Base-by-base conservation (phyloP, 1,139 yeast species). In the Diutina rugosa region DNA sequence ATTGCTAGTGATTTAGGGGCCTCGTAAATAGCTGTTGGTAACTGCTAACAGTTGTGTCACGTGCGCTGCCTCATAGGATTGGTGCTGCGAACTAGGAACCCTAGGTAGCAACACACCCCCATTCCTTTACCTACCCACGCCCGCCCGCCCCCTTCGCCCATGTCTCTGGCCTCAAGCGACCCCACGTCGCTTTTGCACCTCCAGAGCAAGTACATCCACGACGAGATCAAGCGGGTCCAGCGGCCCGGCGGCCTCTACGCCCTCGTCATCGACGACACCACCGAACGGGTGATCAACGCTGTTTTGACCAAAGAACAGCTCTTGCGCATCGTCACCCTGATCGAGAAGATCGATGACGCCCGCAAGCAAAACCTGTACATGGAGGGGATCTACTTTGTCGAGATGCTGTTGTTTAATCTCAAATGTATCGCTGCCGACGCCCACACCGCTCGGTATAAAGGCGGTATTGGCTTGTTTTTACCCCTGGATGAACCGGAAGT, bases 381-480 rank as follows among this genome's bases (percentile, higher is more conserved):
- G 63, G 74, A 70, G 59, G 80, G 78, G 29, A 71, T 76, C 41
- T 76, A 76, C 62, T 68, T 76, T 57, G 66, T 73, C 30, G 77
- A 74, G 32, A 69, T 73, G 14, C 64, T 72, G 21, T 63, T 69
- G 21, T 75, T 69, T 62, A 74, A 74, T 59, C 62, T 75, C 61
- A 72, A 72, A 57, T 76, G 80, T 60, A 71, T 76, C 35, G 63
- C 71, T 52, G 77, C 77, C 14, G 80, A 76, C 61, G 73, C 74
- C 18, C 69, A 71, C 47, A 67, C 74, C 21, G 63, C 64, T 12
- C 63, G 78, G 51, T 76, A 75, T 63, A 71, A 71, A 58, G 65
- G 62, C 53, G 80, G 78, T 10, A 69, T 71, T 59, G 75, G 73
- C 3, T 64, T 76, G 51, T 74, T 76, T 57, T 60, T 72, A 41